Base-by-base conservation (phyloP, 176 grass and related monocot genomes). In the Thalia dealbata region DNA sequence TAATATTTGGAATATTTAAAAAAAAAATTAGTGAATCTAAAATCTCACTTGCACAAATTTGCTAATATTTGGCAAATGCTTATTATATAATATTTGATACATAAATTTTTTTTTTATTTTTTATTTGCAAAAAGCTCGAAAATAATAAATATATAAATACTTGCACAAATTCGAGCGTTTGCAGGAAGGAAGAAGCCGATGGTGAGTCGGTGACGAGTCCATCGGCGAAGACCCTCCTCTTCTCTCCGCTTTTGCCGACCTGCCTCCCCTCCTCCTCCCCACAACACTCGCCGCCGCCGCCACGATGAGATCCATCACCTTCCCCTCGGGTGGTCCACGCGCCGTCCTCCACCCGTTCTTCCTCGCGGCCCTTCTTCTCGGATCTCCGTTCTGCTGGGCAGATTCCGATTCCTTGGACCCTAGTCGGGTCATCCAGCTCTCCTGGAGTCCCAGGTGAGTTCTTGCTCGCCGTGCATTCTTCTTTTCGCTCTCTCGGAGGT, bases 381-480 rank as follows among this genome's bases (percentile, higher is more conserved):
- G 65, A 68, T 68, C 30, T 14, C 19, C 65, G 30, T 68, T 41
- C 19, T 19, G 35, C 65, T 30, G 11, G 38, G 15, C 65, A 16
- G 38, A 43, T 9, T 68, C 21, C 65, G 30, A 68, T 30, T 43
- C 38, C 7, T n/a, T 68, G 19, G 65, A 68, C 21, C 65, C 65
- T 21, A 23, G 19, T 68, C 35, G 65, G 19, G 65, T 68, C 32
- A 68, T 42, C 38, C 27, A 68, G 65, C 38, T 68, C 35, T 68
- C 65, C 16, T 68, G 65, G 65, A 6, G 38, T 42, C 65, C 65
- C 35, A 68, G 65, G 65, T 68, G 64, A 45, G 18, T 3, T 8
- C 44, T 9, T 8, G 9, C 10, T 8, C 18, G 3, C 14, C 0
- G 2, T 19, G 0, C 10, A 27, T 18, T 22, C 3, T 30, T 30